Base-by-base conservation (phyloP, 208 protist species). In the Spongospora subterranea region DNA sequence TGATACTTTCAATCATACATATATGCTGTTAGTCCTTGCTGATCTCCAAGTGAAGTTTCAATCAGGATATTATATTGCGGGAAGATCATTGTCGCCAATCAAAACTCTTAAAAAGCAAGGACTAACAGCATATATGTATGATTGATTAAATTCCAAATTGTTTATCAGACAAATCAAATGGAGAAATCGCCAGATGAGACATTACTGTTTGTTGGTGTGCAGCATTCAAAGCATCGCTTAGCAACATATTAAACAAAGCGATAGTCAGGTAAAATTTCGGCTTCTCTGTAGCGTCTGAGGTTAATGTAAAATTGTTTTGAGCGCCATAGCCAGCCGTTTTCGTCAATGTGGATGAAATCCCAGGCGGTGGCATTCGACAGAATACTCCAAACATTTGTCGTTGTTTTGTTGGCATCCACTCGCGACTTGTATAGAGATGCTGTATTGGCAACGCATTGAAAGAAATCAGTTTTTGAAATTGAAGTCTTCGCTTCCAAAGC, bases 121-220 rank as follows among this genome's bases (percentile, higher is more conserved):
- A 60, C 50, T 60, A 24, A 60, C 50, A 24, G 50, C n/a, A n/a
- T n/a, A n/a, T n/a, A n/a, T n/a, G 50, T 24, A 60, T 60, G 24
- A 29, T 29, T 60, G 50, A 60, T 29, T 60, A 24, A 60, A 60
- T 29, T 6, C 13, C 50, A 60, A 60, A 60, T 60, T 60, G 50
- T 60, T 60, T 60, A 60, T 60, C 50, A 60, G 50, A 60, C 50
- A 60, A 60, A 29, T 60, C n/a, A n/a, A n/a, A n/a, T n/a, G n/a
- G n/a, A n/a, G n/a, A n/a, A n/a, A n/a, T n/a, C n/a, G n/a, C 24
- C 50, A 60, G 50, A 60, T 60, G 24, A 60, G 6, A 60, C 50
- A 60, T 24, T 6, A 60, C 50, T 29, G 24, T 60, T 6, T 60
- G 50, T 29, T 60, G 50, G 50, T 29, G 50, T 60, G 50, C 50